Evolutionary conservation across 1,284 basidiomycete genomes (phyloP), one percentile per base, ranked within the genome.

Genomic region (Lignosus rhinocerotis): DNA sequence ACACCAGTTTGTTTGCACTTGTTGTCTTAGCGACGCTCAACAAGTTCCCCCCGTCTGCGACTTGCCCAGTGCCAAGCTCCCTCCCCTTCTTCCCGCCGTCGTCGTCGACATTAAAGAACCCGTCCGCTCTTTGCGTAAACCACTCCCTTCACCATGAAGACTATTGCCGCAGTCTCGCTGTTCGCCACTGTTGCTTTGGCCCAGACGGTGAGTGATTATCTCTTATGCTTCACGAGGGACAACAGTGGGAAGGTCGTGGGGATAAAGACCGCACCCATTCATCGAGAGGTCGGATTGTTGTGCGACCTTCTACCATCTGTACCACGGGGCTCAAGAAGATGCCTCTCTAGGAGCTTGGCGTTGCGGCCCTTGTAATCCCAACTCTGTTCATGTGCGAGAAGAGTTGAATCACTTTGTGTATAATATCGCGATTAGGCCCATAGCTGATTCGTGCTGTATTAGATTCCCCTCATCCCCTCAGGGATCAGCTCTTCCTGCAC

Each of bases 401-500:
- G 25, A 25, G 25, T 25, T 25, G 25, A 25, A 25, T 25, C 25
- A 25, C 25, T 25, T 43, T 43, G 10, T 19, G 41, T 39, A 39
- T 14, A 6, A 39, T 43, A 1, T 6, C 12, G 25, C 21, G 14
- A 6, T 11, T 3, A 25, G n/a, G 6, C 41, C 17, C 6, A 49
- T n/a, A 33, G 41, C 44, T 64, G 45, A 55, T 53, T 34, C 39
- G 17, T 16, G 11, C 19, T 30, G 11, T 45, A 11, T 25, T 32
- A 48, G 73, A 79, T 79, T 66, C 76, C 86, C 6, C 73, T 84
- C 59, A 84, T 92, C 66, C 90, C 93, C 6, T 60, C 81, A 16
- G 82, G 78, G 58, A 84, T 94, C 69, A 85, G 83, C 67, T 1
- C 67, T 2, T 55, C 66, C 32, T 96, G 94, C 77, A 62, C 72